Conservation (phyloP, 495 filamentous ascomycete genomes). For the Glutinoglossum americanum region DNA sequence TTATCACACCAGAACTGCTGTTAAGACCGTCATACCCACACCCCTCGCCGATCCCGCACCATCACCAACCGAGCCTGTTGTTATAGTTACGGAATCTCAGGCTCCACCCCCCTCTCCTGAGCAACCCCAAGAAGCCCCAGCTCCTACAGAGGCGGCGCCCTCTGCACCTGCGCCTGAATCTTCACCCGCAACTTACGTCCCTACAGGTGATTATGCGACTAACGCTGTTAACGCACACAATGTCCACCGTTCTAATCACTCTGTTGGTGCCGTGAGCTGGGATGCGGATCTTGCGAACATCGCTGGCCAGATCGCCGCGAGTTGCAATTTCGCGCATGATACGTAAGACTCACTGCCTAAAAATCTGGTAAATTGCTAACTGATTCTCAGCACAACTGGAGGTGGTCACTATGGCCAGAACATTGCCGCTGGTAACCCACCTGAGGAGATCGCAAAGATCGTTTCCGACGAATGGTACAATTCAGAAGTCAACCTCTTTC, state of each 20-base stretch:
- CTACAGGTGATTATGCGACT: constrained; percentile 21
- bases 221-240: constrained; percentile 56
- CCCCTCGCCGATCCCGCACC: background rate
- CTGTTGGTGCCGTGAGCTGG: constrained; percentile 40
- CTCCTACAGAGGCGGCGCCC: no score
- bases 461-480: constrained; percentile 74
- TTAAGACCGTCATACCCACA: no score
- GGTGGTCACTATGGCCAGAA: constrained; percentile 68
- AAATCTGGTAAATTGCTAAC: background rate
- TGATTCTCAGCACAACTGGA: constrained; percentile 10
- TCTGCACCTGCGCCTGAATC: background rate
- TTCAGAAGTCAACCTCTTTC: constrained; percentile 36
- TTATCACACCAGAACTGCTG: no score
- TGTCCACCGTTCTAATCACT: constrained; percentile 67
- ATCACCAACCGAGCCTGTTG: background rate
- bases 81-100: constrained; percentile 4
- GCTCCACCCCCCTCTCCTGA: no score
- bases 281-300: constrained; percentile 34
- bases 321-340: constrained; percentile 55
- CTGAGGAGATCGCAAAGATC: constrained; percentile 32
- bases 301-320: constrained; percentile 22
- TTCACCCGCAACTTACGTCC: constrained; percentile 2
- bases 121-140: no score
- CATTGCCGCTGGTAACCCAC: constrained; percentile 32
- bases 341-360: constrained; percentile 30